Conservation (phyloP, 2,329 filamentous ascomycete species). For the Trichophyton mentagrophytes region DNA sequence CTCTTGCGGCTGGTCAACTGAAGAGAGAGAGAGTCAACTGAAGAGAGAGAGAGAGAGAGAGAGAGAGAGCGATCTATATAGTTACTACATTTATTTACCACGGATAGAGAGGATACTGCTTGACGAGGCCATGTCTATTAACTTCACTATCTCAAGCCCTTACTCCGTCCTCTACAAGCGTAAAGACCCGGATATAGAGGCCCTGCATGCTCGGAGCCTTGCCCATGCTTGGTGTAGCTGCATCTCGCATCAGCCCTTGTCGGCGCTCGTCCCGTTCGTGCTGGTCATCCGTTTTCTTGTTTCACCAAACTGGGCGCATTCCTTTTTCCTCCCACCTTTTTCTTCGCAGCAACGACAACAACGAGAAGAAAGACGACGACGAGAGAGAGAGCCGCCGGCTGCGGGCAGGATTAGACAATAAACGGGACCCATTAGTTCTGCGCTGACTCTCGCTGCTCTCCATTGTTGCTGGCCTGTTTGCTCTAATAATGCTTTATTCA, state of each 20-base stretch:
- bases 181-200: too few species aligned
- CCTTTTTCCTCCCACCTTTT: background rate
- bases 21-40: background rate
- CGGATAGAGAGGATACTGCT: background rate
- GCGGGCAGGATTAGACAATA: background rate
- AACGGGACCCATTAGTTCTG: background rate
- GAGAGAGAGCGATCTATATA: too few species aligned
- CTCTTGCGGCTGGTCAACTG: background rate
- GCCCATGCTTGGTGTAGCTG: too few species aligned
- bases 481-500: background rate
- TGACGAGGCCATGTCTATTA: background rate
- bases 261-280: background rate
- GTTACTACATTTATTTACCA: too few species aligned
- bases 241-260: background rate
- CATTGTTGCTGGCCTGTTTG: background rate
- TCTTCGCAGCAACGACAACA: background rate
- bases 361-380: background rate
- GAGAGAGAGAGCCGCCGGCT: background rate
- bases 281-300: constrained; percentile 7
- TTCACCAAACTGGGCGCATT: constrained; percentile 4
- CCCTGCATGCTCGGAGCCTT: too few species aligned
- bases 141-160: background rate
- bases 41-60: background rate
- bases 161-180: too few species aligned
- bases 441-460: background rate